Evolutionary conservation across 768 basidiomycete genomes (phyloP), one percentile per base, ranked within the genome.

Genomic region (Naematelia aurantialba): DNA sequence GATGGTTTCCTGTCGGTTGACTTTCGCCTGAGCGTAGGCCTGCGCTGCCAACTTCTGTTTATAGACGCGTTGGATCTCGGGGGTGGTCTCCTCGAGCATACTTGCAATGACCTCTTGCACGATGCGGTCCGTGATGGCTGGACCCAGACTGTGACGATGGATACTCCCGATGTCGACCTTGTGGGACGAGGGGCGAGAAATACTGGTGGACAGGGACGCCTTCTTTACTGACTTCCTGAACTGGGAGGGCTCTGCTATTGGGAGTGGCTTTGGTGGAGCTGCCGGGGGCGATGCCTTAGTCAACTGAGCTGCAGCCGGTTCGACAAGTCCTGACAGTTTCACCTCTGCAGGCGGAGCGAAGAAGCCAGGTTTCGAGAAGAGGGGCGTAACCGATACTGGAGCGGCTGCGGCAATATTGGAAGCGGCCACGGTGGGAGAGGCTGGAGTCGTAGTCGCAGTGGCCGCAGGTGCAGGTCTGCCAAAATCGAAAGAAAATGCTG

Each of bases 41-140:
- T 19, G 27, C 5, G 68, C 66, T 21, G 66, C 66, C 5, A 42
- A 30, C 42, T 61, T 58, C 27, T 63, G 63, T 27, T 66, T 62
- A 22, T 70, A 47, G 8, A 52, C 34, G 14, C 19, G 21, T 3
- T 30, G 24, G 13, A 52, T 26, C 29, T 26, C 30, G 3, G 52
- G 52, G 12, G 25, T 24, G 34, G 14, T n/a, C 30, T 52, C n/a
- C n/a, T 44, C 29, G 1, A 70, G 45, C 27, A 69, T 34, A 0
- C n/a, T 12, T 5, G 52, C 34, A 12, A 73, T 52, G 45, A 67
- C 61, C 26, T 68, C 61, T 17, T 53, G 22, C 1, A 73, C 42
- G 44, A 73, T 47, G 22, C 46, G 12, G 39, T 58, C 61, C 8
- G 25, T 49, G 13, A 63, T 13, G 5, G 31, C 49, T 3, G 63